Evolutionary conservation across 768 basidiomycete genomes (phyloP), one percentile per base, ranked within the genome.

Genomic region (Boletus tomentosulus): DNA sequence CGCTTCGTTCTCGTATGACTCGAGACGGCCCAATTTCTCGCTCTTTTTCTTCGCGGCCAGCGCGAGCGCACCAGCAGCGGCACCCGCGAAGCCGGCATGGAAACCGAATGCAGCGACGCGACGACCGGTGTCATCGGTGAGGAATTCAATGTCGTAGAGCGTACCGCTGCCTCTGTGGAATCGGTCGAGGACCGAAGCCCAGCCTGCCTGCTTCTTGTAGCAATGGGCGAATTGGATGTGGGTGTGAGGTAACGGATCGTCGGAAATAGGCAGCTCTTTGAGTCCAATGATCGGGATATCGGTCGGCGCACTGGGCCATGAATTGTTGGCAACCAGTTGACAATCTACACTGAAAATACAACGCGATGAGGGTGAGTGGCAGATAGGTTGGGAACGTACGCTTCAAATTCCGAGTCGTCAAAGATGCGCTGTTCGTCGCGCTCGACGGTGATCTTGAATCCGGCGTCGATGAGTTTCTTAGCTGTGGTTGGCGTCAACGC

Each of bases 151-250:
- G 69, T 98, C 97, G 73, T 98, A 98, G 24, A 98, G 76, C 12
- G 84, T 86, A 30, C 94, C 96, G 22, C 79, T 77, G 13, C 95
- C 97, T 46, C 78, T 78, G 68, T 81, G 74, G 77, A 98, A 99
- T 22, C 97, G 88, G 30, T 84, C 77, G 28, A 99, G 83, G 31
- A 98, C 82, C 42, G 83, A 76, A 9, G 83, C 78, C 96, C 97
- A 99, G 22, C 97, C 97, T 2, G 79, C 92, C 69, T 99, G 97
- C 41, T 82, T 75, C 74, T 99, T 99, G 81, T 91, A 98, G 73
- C 95, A 97, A 70, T 98, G 97, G 4, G 94, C 95, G 63, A 98
- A 99, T 64, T 97, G 93, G 66, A 99, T 93, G 72, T 99, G 97
- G 3, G 90, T 92, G 72, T 99, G 97, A 8, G 82, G 84, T 16